Evolutionary conservation across 2,329 filamentous ascomycete genomes (phyloP).

Genomic region (Fonsecaea erecta): DNA sequence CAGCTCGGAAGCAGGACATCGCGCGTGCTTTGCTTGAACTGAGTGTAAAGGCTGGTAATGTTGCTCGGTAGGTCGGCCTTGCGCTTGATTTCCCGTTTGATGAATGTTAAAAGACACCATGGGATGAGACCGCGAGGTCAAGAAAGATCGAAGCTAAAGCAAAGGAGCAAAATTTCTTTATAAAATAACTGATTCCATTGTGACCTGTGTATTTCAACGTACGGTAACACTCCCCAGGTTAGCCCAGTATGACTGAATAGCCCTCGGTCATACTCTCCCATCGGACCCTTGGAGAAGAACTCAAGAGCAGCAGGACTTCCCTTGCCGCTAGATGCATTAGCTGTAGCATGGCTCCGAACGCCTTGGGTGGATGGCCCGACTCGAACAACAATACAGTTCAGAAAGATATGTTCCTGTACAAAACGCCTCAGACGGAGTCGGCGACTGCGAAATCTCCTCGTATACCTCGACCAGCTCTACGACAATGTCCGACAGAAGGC

Average conservation of each 20-base stretch:
- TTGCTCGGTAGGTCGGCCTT: constrained; percentile 4
- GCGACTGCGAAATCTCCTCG: background rate
- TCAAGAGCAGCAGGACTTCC: background rate
- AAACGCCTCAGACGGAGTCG: background rate
- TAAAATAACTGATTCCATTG: background rate
- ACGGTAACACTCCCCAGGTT: background rate
- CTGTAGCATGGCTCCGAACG: background rate
- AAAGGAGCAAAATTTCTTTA: background rate
- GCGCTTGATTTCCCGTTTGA: background rate
- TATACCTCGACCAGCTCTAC: background rate
- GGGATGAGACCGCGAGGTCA: background rate
- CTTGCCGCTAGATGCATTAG: background rate
- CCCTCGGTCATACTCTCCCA: background rate
- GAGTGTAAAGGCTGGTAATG: background rate
- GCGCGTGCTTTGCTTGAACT: background rate
- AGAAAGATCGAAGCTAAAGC: background rate
- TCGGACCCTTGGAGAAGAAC: background rate
- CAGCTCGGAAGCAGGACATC: background rate
- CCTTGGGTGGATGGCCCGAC: background rate
- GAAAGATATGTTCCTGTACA: background rate
- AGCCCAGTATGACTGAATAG: background rate
- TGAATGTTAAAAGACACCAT: background rate
- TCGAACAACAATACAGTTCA: background rate
- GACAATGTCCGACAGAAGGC: background rate
- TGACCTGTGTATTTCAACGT: background rate